phyloP scores from a whole-genome alignment of 805 yeast species.

The Ogataea degrootiae region DNA sequence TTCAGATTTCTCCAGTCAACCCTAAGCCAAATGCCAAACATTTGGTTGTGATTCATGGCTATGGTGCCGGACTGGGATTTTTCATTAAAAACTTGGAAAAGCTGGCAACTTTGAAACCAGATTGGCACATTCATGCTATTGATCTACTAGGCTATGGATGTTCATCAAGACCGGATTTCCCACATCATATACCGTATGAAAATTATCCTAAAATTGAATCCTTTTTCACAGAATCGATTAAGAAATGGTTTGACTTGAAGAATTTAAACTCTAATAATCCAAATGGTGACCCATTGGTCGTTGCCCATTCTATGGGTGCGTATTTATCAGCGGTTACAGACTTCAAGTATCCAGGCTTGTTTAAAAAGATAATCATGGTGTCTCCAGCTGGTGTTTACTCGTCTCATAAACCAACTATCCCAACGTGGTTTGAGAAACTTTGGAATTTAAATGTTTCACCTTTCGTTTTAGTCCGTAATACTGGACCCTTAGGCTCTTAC shows the following conservation, averaged over 20 bases:
- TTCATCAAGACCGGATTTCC: slow-evolving; percentile 74
- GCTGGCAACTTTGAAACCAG: slow-evolving; percentile 27
- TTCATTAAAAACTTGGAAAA: slow-evolving; percentile 64
- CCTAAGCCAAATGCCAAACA: slow-evolving; percentile 30
- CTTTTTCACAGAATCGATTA: slow-evolving; percentile 62
- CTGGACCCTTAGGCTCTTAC: slow-evolving; percentile 81
- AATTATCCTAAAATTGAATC: slow-evolving; percentile 48
- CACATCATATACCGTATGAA: slow-evolving; percentile 31
- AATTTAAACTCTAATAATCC: slow-evolving; percentile 30
- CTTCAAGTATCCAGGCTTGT: slow-evolving; percentile 52
- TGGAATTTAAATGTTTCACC: slow-evolving; percentile 85
- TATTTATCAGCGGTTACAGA: slow-evolving; percentile 71
- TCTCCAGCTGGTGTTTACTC: slow-evolving; percentile 85
- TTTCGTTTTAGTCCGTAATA: slow-evolving; percentile 66
- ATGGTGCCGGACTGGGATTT: slow-evolving; percentile 86
- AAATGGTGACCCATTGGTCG: slow-evolving; percentile 38
- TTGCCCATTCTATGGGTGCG: slow-evolving; percentile 94
- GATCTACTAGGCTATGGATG: slow-evolving; percentile 91
- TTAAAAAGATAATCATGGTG: slow-evolving; percentile 66
- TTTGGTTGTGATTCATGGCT: slow-evolving; percentile 83
- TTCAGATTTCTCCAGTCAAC: slow-evolving; percentile 45
- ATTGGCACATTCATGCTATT: slow-evolving; percentile 78
- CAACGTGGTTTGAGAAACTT: slow-evolving; percentile 69
- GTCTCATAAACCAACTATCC: slow-evolving; percentile 46
- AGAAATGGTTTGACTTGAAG: slow-evolving; percentile 54